phyloP scores from a whole-genome alignment of 345 rosid species.

The Durio zibethinus region DNA sequence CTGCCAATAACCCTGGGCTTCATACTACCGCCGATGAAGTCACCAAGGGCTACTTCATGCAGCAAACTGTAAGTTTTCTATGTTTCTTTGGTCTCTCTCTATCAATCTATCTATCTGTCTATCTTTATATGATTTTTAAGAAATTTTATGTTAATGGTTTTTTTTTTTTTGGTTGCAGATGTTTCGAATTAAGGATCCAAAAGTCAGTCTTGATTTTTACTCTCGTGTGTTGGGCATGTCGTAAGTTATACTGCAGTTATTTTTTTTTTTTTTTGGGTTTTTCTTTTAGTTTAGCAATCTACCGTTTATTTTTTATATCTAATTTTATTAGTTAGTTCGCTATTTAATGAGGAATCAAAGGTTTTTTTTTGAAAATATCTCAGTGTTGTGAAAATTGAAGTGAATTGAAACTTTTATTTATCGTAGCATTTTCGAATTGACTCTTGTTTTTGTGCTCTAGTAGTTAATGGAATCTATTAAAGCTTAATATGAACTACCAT shows the following conservation, averaged over 20 bases:
- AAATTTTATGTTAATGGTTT: neutral
- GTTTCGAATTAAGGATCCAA: slow-evolving; percentile 94
- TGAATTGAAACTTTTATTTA: neutral
- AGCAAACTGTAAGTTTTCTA: slow-evolving; percentile 63
- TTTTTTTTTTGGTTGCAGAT: slow-evolving; percentile 44
- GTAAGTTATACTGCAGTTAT: slow-evolving; percentile 43
- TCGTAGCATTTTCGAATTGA: neutral
- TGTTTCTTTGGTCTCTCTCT: too few relatives aligned
- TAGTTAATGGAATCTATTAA: slow-evolving; percentile 3
- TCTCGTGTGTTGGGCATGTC: slow-evolving; percentile 94
- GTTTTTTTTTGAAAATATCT: neutral
- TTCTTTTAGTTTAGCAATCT: neutral
- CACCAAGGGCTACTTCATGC: slow-evolving; percentile 82
- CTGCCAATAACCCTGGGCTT: slow-evolving; percentile 79
- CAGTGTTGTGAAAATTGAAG: neutral
- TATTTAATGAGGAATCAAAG: neutral
- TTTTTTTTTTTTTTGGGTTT: too few relatives aligned
- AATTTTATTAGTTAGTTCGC: neutral
- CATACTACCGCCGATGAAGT: slow-evolving; percentile 58
- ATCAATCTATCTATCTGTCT: neutral
- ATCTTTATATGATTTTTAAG: neutral
- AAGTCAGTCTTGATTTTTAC: slow-evolving; percentile 80
- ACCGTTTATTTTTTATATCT: neutral
- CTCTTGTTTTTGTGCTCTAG: neutral
- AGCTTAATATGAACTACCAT: slow-evolving; percentile 11